Conservation (phyloP, 495 filamentous ascomycete genomes). For the Lophiotrema nucula region DNA sequence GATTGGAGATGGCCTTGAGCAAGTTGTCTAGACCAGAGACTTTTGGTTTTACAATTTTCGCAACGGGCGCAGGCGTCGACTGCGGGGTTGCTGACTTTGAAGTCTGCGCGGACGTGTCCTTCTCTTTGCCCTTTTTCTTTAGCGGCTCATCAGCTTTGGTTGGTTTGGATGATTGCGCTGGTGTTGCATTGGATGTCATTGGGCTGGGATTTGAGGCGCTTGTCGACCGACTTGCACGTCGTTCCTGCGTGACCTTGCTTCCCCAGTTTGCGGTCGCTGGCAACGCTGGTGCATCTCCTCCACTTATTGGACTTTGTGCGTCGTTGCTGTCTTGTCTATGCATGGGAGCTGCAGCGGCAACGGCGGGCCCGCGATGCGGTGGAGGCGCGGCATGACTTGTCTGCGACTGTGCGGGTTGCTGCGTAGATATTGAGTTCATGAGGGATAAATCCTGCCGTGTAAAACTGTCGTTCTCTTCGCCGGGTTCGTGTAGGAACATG, state of each 20-base stretch:
- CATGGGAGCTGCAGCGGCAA: constrained; percentile 63
- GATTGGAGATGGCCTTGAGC: constrained; percentile 55
- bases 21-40: constrained; percentile 38
- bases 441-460: constrained; percentile 92
- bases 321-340: constrained; percentile 73
- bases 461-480: constrained; percentile 95
- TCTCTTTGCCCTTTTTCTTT: constrained; percentile 17
- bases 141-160: constrained; percentile 17
- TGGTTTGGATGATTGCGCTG: constrained; percentile 27
- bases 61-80: constrained; percentile 16
- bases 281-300: constrained; percentile 75
- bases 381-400: constrained; percentile 45
- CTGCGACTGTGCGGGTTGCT: constrained; percentile 56
- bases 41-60: constrained; percentile 18
- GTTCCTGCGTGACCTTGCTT: constrained; percentile 68
- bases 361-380: constrained; percentile 49
- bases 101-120: constrained; percentile 5
- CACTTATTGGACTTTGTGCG: constrained; percentile 55
- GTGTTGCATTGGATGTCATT: constrained; percentile 57
- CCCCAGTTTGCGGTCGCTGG: constrained; percentile 95
- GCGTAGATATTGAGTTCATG: constrained; percentile 84
- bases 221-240: constrained; percentile 72
- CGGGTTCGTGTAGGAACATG: constrained; percentile 96
- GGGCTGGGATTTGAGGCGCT: constrained; percentile 82
- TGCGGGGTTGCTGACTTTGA: constrained; percentile 26